Conservation (phyloP, 192 early-diverging fungal genomes). For the Coemansia sp. region DNA sequence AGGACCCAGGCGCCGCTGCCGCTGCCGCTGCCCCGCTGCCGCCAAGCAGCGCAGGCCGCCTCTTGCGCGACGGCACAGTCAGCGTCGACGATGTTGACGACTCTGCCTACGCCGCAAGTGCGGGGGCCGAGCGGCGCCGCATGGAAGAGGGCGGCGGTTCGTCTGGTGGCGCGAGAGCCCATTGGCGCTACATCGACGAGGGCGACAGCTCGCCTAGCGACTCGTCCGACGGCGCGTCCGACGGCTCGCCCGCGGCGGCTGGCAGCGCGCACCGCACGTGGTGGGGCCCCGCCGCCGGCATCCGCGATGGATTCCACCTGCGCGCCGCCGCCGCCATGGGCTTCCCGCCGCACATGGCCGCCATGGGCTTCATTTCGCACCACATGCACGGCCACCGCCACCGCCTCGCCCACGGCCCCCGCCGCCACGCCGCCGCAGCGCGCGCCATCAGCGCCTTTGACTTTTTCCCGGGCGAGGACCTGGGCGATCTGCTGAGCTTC, state of each 20-base stretch:
- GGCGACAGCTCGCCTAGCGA: no score
- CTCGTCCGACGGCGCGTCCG: no score
- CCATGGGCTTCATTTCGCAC: no score
- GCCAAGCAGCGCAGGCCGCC: not conserved
- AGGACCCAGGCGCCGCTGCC: not conserved
- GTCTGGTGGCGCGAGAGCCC: not conserved
- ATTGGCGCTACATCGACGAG: no score
- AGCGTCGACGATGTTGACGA: constrained; percentile 42
- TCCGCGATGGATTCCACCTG: no score
- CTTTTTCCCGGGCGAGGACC: constrained; percentile 39
- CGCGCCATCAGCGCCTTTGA: constrained; percentile 24
- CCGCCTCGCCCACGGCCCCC: no score
- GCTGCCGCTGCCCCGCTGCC: not conserved
- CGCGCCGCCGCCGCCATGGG: no score
- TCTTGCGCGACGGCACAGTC: constrained; percentile 22
- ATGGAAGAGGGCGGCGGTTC: not conserved
- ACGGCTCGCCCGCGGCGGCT: no score
- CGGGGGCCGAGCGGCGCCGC: not conserved
- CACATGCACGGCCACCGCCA: constrained; percentile 10
- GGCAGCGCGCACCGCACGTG: no score
- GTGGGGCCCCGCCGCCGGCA: no score
- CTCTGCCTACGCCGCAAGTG: not conserved
- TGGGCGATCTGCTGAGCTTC: constrained; percentile 33
- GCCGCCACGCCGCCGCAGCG: not conserved
- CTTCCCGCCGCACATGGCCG: no score